These are phyloP conservation scores for Suillus lakei DNA, from an alignment of 768 basidiomycete genomes.

Conservation along the genomic window DNA sequence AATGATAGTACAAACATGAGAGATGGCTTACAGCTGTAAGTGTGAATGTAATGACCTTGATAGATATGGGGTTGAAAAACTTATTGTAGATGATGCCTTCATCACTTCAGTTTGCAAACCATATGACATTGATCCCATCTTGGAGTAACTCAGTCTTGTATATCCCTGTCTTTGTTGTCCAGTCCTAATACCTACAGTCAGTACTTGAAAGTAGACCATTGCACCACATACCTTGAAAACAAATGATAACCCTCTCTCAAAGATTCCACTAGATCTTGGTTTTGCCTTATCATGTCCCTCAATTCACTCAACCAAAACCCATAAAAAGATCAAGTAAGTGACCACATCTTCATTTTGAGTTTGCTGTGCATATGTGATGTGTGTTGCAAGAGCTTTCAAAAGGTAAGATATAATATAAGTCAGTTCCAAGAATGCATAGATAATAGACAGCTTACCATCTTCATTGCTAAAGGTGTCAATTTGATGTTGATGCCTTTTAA, in stretches of 20 bases:
- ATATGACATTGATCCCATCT: background rate
- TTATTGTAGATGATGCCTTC: background rate
- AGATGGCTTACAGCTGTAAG: background rate
- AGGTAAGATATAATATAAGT: background rate
- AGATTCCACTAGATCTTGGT: background rate
- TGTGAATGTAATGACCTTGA: background rate
- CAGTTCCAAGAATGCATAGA: background rate
- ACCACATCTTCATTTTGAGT: background rate
- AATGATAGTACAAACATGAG: background rate
- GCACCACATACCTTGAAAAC: background rate
- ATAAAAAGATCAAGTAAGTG: background rate
- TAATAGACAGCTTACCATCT: background rate
- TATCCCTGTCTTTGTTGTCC: background rate
- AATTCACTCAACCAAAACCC: background rate
- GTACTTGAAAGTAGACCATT: background rate
- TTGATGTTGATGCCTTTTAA: background rate
- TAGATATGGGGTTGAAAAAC: background rate
- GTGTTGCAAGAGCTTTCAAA: background rate
- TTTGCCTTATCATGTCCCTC: background rate
- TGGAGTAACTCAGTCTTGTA: background rate
- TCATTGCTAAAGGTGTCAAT: background rate
- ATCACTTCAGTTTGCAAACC: background rate
- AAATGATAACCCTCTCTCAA: background rate
- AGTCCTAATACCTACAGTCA: background rate
- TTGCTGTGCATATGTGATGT: background rate